Evolutionary conservation across 2,329 filamentous ascomycete species (phyloP).

Genomic region (Trichoderma brevicompactum): DNA sequence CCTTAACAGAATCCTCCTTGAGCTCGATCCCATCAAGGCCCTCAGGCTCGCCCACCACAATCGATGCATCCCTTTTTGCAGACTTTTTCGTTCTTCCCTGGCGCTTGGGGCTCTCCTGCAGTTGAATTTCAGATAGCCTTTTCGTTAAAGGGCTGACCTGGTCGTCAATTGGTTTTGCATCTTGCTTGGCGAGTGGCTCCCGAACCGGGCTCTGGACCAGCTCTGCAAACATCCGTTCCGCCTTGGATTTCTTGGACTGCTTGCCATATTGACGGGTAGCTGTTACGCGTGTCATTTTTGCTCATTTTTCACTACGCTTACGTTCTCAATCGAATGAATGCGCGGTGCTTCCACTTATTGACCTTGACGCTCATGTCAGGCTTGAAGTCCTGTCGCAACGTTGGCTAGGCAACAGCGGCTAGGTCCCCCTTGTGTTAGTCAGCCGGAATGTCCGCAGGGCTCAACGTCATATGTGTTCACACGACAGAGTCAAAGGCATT

Average conservation of each 20-base stretch:
- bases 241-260: constrained; percentile 51
- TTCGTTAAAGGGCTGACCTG: constrained; percentile 43
- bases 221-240: constrained; percentile 56
- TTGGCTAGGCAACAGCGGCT: constrained; percentile 36
- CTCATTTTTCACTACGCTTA: not conserved
- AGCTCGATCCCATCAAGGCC: not conserved
- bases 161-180: constrained; percentile 33
- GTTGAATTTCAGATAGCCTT: constrained; percentile 41
- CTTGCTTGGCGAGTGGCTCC: constrained; percentile 31
- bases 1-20: constrained; percentile 1
- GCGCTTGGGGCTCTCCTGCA: constrained; percentile 33
- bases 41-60: constrained; percentile 29
- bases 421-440: constrained; percentile 10
- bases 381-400: constrained; percentile 28
- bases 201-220: constrained; percentile 56
- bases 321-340: not conserved
- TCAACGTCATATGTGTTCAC: constrained; percentile 24
- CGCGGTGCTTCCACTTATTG: not conserved
- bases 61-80: constrained; percentile 18
- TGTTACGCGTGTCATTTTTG: constrained; percentile 51
- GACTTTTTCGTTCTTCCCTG: constrained; percentile 32
- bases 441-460: not conserved
- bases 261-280: constrained; percentile 57
- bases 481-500: not conserved
- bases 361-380: constrained; percentile 10